phyloP scores from a whole-genome alignment of 1,284 basidiomycete genomes.

The Mycena citricolor region DNA sequence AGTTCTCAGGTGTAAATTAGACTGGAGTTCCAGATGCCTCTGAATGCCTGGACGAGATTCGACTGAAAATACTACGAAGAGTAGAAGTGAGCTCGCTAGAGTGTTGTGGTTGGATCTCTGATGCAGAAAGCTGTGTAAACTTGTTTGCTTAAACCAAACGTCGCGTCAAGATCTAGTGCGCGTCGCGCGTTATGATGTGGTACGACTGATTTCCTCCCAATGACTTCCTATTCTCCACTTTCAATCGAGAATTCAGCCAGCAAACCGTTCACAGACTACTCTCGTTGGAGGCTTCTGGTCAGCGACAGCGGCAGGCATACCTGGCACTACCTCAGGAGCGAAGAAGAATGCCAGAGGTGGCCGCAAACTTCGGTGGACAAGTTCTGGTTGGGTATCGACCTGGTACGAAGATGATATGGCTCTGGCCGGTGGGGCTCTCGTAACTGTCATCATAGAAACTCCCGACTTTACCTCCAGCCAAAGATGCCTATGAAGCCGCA shows the following conservation, averaged over 20 bases:
- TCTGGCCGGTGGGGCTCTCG: conserved; percentile 3
- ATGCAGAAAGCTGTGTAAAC: no score
- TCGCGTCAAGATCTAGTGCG: no score
- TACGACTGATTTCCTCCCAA: conserved; percentile 6
- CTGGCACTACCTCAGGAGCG: conserved; percentile 81
- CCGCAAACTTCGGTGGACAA: conserved; percentile 79
- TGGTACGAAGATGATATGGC: conserved; percentile 47
- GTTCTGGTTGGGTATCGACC: conserved; percentile 82
- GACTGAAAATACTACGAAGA: no score
- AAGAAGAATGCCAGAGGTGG: conserved; percentile 61
- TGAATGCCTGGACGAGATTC: no score
- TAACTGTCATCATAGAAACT: conserved; percentile 46
- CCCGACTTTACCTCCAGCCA: conserved; percentile 60
- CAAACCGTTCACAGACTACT: conserved; percentile 70
- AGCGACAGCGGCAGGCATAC: conserved; percentile 84
- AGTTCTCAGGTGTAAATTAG: no score
- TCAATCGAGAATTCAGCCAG: conserved; percentile 47
- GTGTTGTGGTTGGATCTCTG: no score
- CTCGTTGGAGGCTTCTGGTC: conserved; percentile 80
- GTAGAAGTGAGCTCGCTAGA: no score
- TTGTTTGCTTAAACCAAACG: no score
- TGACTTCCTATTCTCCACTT: conserved; percentile 46
- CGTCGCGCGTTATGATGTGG: no score
- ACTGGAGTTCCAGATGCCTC: no score
- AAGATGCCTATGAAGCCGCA: conserved; percentile 73